These are phyloP conservation scores for Adansonia grandidieri DNA, from an alignment of 441 rosid species.

Conservation along the genomic window DNA sequence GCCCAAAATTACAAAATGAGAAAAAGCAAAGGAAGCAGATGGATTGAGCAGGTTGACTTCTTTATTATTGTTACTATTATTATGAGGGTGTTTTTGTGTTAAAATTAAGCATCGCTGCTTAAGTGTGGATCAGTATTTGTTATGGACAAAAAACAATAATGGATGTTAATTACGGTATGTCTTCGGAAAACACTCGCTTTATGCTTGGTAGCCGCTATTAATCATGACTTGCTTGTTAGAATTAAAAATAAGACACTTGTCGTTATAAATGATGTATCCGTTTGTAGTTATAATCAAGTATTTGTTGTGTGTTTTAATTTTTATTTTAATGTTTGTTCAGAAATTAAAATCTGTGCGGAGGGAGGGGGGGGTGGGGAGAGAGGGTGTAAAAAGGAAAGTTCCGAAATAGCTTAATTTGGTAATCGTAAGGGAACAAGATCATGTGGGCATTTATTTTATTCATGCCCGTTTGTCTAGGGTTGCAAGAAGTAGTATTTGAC, in stretches of 20 bases:
- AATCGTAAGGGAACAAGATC: constrained; percentile 42
- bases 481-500: not conserved
- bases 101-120: not conserved
- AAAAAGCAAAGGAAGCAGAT: constrained; percentile 20
- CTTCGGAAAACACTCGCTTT: not conserved
- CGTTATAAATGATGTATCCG: not conserved
- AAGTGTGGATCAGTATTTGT: not conserved
- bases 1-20: not conserved
- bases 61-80: not conserved
- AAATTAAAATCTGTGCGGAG: not conserved
- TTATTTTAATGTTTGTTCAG: not conserved
- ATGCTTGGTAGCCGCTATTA: not conserved
- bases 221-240: constrained; percentile 8
- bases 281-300: not conserved
- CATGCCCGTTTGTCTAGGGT: constrained; percentile 29
- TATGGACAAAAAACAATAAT: constrained; percentile 32
- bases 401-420: constrained; percentile 12
- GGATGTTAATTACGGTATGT: constrained; percentile 16
- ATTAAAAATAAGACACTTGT: not conserved
- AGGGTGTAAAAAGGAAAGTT: not conserved
- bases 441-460: constrained; percentile 51
- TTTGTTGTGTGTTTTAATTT: constrained; percentile 22
- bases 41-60: constrained; percentile 39
- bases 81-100: constrained; percentile 16
- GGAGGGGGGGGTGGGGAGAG: too few species aligned